Conservation (phyloP, 495 filamentous ascomycete genomes). For the Aspergillus nidulans region DNA sequence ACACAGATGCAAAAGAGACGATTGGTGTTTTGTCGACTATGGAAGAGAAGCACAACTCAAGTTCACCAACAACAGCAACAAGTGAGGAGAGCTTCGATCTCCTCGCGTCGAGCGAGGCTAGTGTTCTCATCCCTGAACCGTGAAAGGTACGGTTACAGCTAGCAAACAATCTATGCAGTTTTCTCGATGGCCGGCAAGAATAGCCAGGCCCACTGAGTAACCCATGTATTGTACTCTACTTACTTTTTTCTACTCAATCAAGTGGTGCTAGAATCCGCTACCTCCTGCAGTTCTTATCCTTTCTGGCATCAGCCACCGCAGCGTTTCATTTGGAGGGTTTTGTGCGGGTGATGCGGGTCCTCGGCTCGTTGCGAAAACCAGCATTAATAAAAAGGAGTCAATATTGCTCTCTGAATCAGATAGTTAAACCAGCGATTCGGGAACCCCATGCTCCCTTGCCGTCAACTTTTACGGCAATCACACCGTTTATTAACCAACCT, state of each 20-base stretch:
- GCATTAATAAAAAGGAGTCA: constrained; percentile 9
- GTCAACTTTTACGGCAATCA: neutral
- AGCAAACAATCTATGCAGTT: constrained; percentile 17
- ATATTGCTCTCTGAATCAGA: constrained; percentile 10
- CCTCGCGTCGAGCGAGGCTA: constrained; percentile 43
- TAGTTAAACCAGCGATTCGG: neutral
- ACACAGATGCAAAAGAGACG: constrained; percentile 11
- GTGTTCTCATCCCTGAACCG: constrained; percentile 33
- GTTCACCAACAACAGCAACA: constrained; percentile 36
- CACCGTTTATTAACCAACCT: neutral
- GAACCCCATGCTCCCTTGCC: neutral
- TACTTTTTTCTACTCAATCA: constrained; percentile 5
- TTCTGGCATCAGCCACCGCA: neutral
- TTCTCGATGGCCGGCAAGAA: constrained; percentile 10
- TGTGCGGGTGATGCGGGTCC: too few relatives aligned
- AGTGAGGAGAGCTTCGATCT: constrained; percentile 66
- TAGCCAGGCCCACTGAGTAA: neutral
- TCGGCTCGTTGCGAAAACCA: constrained; percentile 11
- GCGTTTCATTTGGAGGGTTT: too few relatives aligned
- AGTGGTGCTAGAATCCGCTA: constrained; percentile 8
- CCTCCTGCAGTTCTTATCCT: neutral
- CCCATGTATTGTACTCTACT: neutral
- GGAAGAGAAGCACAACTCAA: constrained; percentile 23
- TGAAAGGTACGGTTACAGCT: constrained; percentile 10
- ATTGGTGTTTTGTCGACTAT: constrained; percentile 15